Evolutionary conservation across 148 eudicot genomes (phyloP), one percentile per base, ranked within the genome.

Genomic region (Tetragonia tetragonoides): DNA sequence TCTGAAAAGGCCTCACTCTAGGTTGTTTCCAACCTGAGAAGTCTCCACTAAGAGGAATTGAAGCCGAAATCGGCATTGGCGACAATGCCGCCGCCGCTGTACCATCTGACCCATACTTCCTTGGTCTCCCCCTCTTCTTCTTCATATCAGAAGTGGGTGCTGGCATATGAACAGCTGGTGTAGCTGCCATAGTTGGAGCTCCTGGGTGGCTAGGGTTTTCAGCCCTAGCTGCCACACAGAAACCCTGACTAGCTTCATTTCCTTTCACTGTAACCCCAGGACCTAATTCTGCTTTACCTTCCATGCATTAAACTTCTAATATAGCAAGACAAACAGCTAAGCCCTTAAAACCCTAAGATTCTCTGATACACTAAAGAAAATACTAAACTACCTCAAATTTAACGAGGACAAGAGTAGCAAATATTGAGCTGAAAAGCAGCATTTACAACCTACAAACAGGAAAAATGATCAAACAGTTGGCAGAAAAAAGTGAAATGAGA

Each of bases 61-160:
- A 95, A 72, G 99, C 94, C 9, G 99, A 95, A 71, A 95, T 95
- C 7, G 97, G 97, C 95, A 89, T 89, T 20, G 97, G 98, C 9
- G 96, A 92, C 82, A 95, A 80, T 42, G 99, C 87, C 28, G 74
- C 74, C 53, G 80, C 66, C 7, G 66, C 78, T 44, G 86, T 63
- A 18, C 97, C 98, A 77, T 89, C 95, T 46, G 86, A 85, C 37
- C 89, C 92, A 81, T 92, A 92, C 80, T 92, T 94, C 79, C 97
- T 90, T 46, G 97, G 98, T 83, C 97, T 89, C 20, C 97, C 98
- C 83, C 92, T 92, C 78, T 85, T 94, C 87, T 89, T 92, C 86
- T 81, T 88, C 77, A 24, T 21, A 68, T 73, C 87, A 68, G 85
- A 66, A 20, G 78, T 54, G 51, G 76, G 39, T 17, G 76, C 79